Evolutionary conservation across 352 stramenopile genomes (phyloP), one percentile per base, ranked within the genome.

Genomic region (Halophytophthora polymorphica): DNA sequence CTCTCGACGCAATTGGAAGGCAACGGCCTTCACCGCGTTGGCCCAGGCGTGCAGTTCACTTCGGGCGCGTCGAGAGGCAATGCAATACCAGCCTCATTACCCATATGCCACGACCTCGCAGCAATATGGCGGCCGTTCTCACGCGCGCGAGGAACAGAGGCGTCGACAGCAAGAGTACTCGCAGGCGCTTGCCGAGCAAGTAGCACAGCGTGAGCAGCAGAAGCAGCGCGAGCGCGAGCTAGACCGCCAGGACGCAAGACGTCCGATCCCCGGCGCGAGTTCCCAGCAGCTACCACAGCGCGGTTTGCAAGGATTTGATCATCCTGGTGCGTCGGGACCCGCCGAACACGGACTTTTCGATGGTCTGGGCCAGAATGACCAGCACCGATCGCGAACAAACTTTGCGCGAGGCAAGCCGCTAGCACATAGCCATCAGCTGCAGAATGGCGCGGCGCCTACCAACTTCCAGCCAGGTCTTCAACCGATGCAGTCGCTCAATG

Each of bases 151-250:
- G 7, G 73, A 84, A 41, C 73, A 85, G 58, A 61, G 76, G 14
- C 73, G 73, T 8, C 52, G 61, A 19, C 76, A 87, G 51, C 63
- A 77, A 2, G 73, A 79, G 38, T 87, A 87, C 39, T 73, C 73
- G 1, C 68, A 76, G 38, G 76, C 73, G 10, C 53, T 88, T 1
- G 64, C 71, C 2, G 61, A 88, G 38, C 77, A 86, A 45, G 73
- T 86, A 10, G 71, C 71, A 6, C 65, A 82, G 53, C 73, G 64
- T 2, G 69, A 88, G 19, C 45, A 71, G 47, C 73, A 78, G 38
- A 77, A 81, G 41, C 73, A 58, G 4, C 61, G 51, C 3, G 67
- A 83, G n/a, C 61, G 62, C 36, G 63, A 77, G 40, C 19, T 64
- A 11, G 58, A 70, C 7, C 49, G 57, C 0, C 69, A 64, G 2